Conservation (phyloP, 1,284 basidiomycete species). For the Ceratobasidium papillatum region DNA sequence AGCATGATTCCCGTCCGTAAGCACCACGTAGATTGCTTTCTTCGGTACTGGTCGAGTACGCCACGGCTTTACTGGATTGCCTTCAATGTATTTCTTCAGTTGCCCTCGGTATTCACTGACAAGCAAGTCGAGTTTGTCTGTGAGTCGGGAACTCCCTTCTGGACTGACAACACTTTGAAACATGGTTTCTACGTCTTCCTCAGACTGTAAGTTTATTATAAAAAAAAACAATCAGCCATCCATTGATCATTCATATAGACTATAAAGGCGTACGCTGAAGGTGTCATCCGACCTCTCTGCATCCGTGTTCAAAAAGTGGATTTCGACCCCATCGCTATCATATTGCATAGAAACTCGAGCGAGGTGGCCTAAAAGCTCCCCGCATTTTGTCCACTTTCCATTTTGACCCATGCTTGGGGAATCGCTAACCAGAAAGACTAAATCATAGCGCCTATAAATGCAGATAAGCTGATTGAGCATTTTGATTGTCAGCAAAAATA, state of each 20-base stretch:
- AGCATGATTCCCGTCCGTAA: slow-evolving; percentile 7
- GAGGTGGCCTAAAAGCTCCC: not conserved
- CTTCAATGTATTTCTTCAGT: not conserved
- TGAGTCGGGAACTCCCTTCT: not conserved
- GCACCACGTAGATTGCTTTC: slow-evolving; percentile 9
- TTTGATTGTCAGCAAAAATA: not conserved
- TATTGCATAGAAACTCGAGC: not conserved
- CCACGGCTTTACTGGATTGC: not conserved
- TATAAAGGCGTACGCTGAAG: not conserved
- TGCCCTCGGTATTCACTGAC: slow-evolving; percentile 5
- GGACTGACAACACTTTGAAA: not conserved
- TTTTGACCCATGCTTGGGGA: not conserved
- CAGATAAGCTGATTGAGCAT: not conserved
- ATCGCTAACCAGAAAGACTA: not conserved
- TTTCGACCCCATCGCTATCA: not conserved
- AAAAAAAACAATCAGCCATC: not conserved
- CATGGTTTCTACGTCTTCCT: slow-evolving; percentile 8
- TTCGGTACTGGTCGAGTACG: not conserved
- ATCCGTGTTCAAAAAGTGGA: slow-evolving; percentile 11
- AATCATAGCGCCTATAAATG: not conserved
- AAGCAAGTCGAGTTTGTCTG: slow-evolving; percentile 9
- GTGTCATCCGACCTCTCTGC: slow-evolving; percentile 3
- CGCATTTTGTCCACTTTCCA: not conserved
- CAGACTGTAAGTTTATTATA: not conserved
- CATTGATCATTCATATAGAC: not conserved